Conservation (phyloP, 345 rosid genomes). For the Eucalyptus marginata region DNA sequence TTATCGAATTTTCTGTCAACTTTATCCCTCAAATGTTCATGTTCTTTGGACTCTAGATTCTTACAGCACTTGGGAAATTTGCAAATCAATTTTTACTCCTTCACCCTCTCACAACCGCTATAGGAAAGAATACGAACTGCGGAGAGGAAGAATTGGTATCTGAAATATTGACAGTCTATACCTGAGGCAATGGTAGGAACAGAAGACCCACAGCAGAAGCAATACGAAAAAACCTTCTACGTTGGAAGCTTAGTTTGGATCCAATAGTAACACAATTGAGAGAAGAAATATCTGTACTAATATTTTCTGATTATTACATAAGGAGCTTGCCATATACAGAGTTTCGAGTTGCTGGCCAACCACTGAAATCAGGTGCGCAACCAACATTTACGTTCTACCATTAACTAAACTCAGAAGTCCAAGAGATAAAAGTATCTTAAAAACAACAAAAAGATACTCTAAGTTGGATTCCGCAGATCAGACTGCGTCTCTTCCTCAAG, state of each 20-base stretch:
- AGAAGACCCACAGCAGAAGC: not conserved
- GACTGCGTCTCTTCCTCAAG: no score
- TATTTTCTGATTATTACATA: no score
- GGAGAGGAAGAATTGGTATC: no score
- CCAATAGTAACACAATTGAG: not conserved
- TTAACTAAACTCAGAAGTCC: not conserved
- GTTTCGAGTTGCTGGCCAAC: no score
- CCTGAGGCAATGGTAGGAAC: not conserved
- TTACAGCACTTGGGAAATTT: not conserved
- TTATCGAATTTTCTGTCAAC: not conserved
- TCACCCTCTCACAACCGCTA: not conserved
- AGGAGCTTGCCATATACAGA: no score
- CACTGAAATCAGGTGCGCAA: not conserved
- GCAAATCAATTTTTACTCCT: not conserved
- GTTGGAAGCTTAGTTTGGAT: not conserved
- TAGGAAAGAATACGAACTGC: no score
- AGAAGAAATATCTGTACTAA: no score
- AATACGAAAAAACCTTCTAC: not conserved
- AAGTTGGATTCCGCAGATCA: no score
- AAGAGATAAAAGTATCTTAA: no score
- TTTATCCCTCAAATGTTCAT: not conserved
- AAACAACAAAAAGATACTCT: not conserved
- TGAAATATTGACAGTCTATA: not conserved
- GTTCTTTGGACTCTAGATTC: not conserved
- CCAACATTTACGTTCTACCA: not conserved